phyloP scores from a whole-genome alignment of 2,329 filamentous ascomycete genomes.

The Aureobasidium sp. region DNA sequence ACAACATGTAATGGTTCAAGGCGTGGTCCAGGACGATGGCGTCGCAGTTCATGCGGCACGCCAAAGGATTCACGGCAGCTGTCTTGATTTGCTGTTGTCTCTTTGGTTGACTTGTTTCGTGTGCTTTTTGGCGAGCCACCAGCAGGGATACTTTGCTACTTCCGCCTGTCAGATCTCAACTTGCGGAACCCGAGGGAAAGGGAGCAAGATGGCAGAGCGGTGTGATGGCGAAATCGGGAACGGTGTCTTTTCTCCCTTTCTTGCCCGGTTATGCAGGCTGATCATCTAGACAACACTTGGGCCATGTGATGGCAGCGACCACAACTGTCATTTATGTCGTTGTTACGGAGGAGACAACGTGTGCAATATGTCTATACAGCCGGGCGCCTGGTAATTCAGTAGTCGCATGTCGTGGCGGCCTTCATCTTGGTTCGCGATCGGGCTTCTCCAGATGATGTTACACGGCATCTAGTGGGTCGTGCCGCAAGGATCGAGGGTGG shows the following conservation, averaged over 20 bases:
- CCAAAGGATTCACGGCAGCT: background rate
- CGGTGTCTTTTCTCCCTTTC: background rate
- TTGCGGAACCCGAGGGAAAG: background rate
- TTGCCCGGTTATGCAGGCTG: background rate
- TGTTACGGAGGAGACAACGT: background rate
- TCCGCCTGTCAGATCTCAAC: constrained; percentile 5
- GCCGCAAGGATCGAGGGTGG: background rate
- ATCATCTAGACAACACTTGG: background rate
- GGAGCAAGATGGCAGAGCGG: background rate
- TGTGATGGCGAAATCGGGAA: background rate
- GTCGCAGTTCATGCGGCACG: background rate
- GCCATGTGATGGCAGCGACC: background rate
- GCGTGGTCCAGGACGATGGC: background rate
- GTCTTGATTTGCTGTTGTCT: background rate
- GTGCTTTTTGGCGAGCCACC: background rate
- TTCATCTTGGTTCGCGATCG: constrained; percentile 11
- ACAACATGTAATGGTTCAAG: background rate
- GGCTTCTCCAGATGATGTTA: background rate
- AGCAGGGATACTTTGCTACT: background rate
- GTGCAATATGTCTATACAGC: background rate
- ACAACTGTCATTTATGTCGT: background rate
- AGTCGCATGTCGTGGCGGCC: background rate
- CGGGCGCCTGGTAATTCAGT: background rate
- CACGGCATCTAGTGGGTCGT: constrained; percentile 1
- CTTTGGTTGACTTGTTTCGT: background rate